Evolutionary conservation across 2,329 filamentous ascomycete genomes (phyloP).

Genomic region (Fusarium devonianum): DNA sequence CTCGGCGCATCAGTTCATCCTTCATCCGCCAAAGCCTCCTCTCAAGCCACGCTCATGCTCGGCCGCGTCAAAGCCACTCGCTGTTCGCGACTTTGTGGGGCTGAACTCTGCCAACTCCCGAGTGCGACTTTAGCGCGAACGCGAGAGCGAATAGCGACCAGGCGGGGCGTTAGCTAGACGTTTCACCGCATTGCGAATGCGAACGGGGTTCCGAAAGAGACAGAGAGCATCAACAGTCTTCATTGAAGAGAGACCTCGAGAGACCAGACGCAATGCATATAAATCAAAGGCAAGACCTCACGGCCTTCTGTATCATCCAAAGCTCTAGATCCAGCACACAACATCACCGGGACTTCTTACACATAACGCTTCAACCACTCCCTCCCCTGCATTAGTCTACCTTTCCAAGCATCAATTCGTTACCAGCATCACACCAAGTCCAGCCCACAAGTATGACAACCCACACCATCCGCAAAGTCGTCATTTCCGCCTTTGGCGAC

Average conservation of each 20-base stretch:
- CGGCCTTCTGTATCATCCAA: too few relatives aligned
- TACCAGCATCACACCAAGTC: not conserved
- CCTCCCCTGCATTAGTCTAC: too few relatives aligned
- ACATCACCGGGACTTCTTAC: not conserved
- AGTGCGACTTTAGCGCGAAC: not conserved
- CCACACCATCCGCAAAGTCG: constrained; percentile 52
- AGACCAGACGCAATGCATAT: constrained; percentile 9
- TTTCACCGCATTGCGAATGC: not conserved
- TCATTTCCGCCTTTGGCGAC: constrained; percentile 53
- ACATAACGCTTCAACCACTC: not conserved
- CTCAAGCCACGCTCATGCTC: too few relatives aligned
- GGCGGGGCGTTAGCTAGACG: too few relatives aligned
- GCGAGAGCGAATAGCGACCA: constrained; percentile 17
- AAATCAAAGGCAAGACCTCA: not conserved
- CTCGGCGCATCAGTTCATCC: too few relatives aligned
- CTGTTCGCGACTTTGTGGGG: constrained; percentile 15
- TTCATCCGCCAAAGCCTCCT: too few relatives aligned
- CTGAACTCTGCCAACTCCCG: not conserved
- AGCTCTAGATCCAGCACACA: too few relatives aligned
- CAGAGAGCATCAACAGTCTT: not conserved
- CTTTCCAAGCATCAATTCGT: too few relatives aligned
- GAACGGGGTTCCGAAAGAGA: not conserved
- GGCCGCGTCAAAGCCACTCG: constrained; percentile 19
- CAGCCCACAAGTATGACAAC: constrained; percentile 27
- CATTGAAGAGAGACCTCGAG: too few relatives aligned